phyloP scores from a whole-genome alignment of 176 grass and related monocot species.

The Phyllostachys edulis region DNA sequence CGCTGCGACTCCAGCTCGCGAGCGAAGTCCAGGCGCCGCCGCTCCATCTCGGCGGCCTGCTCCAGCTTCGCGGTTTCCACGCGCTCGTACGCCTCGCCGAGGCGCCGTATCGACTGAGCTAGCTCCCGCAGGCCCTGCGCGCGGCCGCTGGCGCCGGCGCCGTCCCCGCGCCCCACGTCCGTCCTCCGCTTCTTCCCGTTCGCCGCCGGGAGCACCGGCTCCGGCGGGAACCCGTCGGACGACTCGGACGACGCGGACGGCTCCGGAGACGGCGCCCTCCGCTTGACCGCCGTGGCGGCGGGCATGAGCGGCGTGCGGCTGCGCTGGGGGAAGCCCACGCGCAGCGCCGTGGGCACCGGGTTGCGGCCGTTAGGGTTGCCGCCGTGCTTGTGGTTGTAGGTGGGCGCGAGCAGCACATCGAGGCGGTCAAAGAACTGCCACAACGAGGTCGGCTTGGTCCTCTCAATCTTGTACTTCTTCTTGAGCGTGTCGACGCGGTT shows the following conservation, averaged over 20 bases:
- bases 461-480: slow-evolving; percentile 99
- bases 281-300: slow-evolving; percentile 1
- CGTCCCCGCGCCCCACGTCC: slow-evolving; percentile 24
- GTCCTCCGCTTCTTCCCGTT: slow-evolving; percentile 59
- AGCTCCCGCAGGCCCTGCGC: slow-evolving; percentile 50
- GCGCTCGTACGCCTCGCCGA: slow-evolving; percentile 79
- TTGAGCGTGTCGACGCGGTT: slow-evolving; percentile 98
- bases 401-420: slow-evolving; percentile 70
- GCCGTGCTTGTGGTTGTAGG: slow-evolving; percentile 35
- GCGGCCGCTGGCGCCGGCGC: slow-evolving; percentile 3
- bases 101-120: slow-evolving; percentile 48
- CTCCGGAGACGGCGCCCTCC: slow-evolving; percentile 37
- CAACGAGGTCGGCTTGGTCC: slow-evolving; percentile 58
- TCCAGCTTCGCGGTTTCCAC: slow-evolving; percentile 77
- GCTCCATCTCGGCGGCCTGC: slow-evolving; percentile 71
- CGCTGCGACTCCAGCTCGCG: slow-evolving; percentile 76
- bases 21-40: slow-evolving; percentile 68
- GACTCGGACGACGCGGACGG: slow-evolving; percentile 54
- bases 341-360: slow-evolving; percentile 42
- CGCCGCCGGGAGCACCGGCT: slow-evolving; percentile 28
- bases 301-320: slow-evolving; percentile 46
- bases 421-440: slow-evolving; percentile 91
- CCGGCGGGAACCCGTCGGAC: slow-evolving; percentile 76
- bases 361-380: slow-evolving; percentile 28
- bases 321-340: slow-evolving; percentile 61